Percentiles rank a stretch among this genome's conserved stretches.
These are phyloP conservation scores for Balansia obtecta DNA, from an alignment of 2,329 filamentous ascomycete species.

Conservation along the genomic window DNA sequence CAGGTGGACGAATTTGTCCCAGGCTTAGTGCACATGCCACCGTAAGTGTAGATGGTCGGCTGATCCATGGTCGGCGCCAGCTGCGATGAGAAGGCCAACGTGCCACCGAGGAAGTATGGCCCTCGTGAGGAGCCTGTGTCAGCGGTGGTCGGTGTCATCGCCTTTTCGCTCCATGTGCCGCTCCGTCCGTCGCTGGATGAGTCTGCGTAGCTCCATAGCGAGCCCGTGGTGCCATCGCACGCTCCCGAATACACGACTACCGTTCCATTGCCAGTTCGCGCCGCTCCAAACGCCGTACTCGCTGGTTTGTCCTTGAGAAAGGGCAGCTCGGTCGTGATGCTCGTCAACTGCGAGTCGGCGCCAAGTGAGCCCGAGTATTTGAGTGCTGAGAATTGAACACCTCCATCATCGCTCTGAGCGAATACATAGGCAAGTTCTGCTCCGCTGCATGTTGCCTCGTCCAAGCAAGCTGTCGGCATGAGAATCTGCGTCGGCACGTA, in stretches of 20 bases:
- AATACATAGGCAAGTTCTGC: conserved; percentile 58
- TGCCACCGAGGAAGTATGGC: conserved; percentile 39
- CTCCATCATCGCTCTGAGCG: conserved; percentile 32
- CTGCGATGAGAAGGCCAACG: conserved; percentile 56
- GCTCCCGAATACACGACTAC: conserved; percentile 64
- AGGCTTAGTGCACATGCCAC: conserved; percentile 68
- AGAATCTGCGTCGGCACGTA: conserved; percentile 70
- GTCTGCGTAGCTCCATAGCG: conserved; percentile 57
- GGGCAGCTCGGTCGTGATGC: conserved; percentile 44
- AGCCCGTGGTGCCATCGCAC: conserved; percentile 44
- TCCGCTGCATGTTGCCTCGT: conserved; percentile 23
- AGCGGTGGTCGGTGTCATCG: conserved; percentile 12
- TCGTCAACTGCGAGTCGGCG: conserved; percentile 32
- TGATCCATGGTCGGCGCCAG: conserved; percentile 39
- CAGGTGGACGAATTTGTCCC: conserved; percentile 36
- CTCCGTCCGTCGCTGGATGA: conserved; percentile 19
- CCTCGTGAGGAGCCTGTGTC: conserved; percentile 13
- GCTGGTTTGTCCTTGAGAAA: conserved; percentile 42
- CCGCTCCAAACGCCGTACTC: conserved; percentile 51
- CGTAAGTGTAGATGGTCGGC: conserved; percentile 61
- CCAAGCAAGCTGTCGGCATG: conserved; percentile 32
- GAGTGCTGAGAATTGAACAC: conserved; percentile 47
- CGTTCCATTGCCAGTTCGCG: conserved; percentile 54
- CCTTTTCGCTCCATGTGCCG: conserved; percentile 17
- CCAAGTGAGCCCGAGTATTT: conserved; percentile 49